A percentile compares a stretch with the other conserved stretches of the same genome.
Conservation (phyloP, 345 rosid genomes). For the Hypericum androsaemum region DNA sequence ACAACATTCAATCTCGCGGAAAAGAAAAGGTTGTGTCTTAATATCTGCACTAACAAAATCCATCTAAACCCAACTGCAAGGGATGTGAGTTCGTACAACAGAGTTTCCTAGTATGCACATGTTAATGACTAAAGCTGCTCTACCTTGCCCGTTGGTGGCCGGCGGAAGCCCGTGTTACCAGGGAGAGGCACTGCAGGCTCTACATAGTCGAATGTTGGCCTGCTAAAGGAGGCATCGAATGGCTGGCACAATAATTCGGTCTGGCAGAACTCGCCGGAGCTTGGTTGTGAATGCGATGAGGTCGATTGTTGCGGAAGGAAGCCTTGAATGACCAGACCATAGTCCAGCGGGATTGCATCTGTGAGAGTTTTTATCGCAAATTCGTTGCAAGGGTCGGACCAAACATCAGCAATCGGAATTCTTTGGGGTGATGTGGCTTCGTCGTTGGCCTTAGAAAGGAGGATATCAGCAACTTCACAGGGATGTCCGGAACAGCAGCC, state of each 20-base stretch:
- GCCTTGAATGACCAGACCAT: slow-evolving; percentile 25
- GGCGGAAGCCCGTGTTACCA: slow-evolving; percentile 7
- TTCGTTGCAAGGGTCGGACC: slow-evolving; percentile 87
- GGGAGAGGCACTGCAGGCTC: slow-evolving; percentile 17
- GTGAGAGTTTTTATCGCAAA: slow-evolving; percentile 90
- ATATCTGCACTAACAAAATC: too few relatives aligned
- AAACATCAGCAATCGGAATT: slow-evolving; percentile 35
- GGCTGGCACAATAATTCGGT: slow-evolving; percentile 34
- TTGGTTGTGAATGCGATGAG: slow-evolving; percentile 17
- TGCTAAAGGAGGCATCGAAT: slow-evolving; percentile 16
- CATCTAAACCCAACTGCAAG: too few relatives aligned
- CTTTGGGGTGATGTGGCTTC: slow-evolving; percentile 19
- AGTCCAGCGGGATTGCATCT: slow-evolving; percentile 57
- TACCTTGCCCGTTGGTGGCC: too few relatives aligned
- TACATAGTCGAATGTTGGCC: slow-evolving; percentile 10
- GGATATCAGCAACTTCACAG: slow-evolving; percentile 14
- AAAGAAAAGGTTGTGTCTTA: too few relatives aligned
- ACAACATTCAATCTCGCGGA: too few relatives aligned
- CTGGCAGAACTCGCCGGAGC: slow-evolving; percentile 19
- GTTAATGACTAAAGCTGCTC: too few relatives aligned
- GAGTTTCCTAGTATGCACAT: too few relatives aligned
- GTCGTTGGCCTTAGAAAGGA: slow-evolving; percentile 13
- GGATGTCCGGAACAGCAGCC: slow-evolving; percentile 13
- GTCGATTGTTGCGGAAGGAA: slow-evolving; percentile 25
- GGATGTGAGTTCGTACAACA: too few relatives aligned